Base-by-base conservation (phyloP, 2,329 filamentous ascomycete genomes). In the Setomelanomma holmii region DNA sequence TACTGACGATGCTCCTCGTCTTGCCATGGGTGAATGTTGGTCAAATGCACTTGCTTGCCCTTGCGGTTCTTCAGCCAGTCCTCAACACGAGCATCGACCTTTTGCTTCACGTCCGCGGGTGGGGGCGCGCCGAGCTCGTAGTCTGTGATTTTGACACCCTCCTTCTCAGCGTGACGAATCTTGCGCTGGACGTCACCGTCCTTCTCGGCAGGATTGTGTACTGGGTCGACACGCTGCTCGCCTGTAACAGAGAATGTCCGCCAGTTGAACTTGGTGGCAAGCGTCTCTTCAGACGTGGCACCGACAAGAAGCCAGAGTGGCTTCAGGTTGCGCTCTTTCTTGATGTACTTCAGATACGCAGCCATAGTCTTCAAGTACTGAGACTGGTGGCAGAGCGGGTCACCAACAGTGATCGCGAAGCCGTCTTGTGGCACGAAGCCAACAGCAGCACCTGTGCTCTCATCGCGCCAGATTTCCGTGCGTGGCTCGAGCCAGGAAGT, bases 401-500 rank as follows among this genome's bases (percentile, higher is more conserved):
- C 88, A 49, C 93, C 93, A 14, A 93, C 89, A 30, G 93, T 86
- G 76, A 97, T 91, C 38, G 88, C 90, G 63, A 89, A 92, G 61
- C 89, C 89, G 65, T 86, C 86, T 60, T 89, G 86, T 40, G 86
- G 85, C 1, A 95, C 90, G 68, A 90, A 97, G 10, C 91, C 90
- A 27, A 96, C 83, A 4, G 92, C 92, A 0, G 92, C 93, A 42
- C 93, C 93, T 2, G 89, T 93, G 27, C 79, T 74, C 19, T 84
- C 77, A 69, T 96, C 91, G 23, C 93, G 87, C 91, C 91, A 97
- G 51, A 96, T 87, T 68, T 90, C 83, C 73, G 93, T 96, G 5
- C 91, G 87, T 5, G 92, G 89, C 72, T 97, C 93, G 6, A 95
- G 84, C 91, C 92, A 97, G 0, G 91, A 95, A 0, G 93, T 97